Base-by-base conservation (phyloP, 2,329 filamentous ascomycete species). In the Sphaerulina vaccinii region DNA sequence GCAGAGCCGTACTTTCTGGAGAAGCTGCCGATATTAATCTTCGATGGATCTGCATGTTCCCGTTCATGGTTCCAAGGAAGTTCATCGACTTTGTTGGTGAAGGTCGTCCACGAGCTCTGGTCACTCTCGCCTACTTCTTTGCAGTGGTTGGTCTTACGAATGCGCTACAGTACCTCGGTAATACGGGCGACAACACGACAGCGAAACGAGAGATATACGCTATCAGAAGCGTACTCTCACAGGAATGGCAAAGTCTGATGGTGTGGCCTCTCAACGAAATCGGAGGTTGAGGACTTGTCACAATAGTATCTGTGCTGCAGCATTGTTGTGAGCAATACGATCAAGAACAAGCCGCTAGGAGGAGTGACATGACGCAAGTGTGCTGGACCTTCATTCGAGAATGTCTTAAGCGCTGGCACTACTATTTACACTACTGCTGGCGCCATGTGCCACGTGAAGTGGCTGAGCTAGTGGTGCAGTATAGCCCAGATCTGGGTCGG, bases 111-210 rank as follows among this genome's bases (percentile, higher is more conserved):
- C 62, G 67, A 15, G 68, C 68, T 8, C 52, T 70, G n/a, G 63
- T 68, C 2, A 65, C 66, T 1, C 46, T 71, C 36, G 67, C 65
- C 4, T 65, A 69, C 50, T 64, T 66, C 51, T 71, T 70, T 45
- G 65, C 64, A 3, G 58, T 68, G 9, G 55, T 65, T 18, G 63
- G 56, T n/a, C 59, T 59, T 5, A 60, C 63, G 5, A 58, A 63
- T 21, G 59, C 57, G 21, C 52, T 64, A 18, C 64, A 65, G 54
- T 68, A 64, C 55, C 54, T 65, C 27, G 62, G 65, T 3, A 60
- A 65, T 15, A 61, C 57, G 5, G 59, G 63, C 16, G 47, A 61
- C 38, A 52, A 44, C 21, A 60, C 59, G 29, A 61, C 57, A 18
- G 55, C 57, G 2, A 57, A 58, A 42, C 50, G 58, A 15, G 65